These are phyloP conservation scores for Rhizopus microsporus DNA, from an alignment of 371 early-diverging fungal species.

Conservation along the genomic window DNA sequence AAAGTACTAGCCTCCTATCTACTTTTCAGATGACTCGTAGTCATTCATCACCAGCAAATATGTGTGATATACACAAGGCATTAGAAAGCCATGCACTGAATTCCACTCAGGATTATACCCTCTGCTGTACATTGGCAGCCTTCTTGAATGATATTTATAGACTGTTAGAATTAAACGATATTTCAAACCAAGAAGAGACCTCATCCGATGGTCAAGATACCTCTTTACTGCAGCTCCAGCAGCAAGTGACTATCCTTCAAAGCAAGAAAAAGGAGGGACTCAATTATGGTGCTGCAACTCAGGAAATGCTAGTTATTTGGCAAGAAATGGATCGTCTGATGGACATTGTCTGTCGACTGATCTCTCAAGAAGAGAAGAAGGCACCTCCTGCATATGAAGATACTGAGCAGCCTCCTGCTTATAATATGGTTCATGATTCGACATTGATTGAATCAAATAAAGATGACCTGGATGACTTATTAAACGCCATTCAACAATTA, in stretches of 20 bases:
- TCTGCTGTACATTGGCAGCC: slow-evolving; percentile 47
- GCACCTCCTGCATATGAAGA: slow-evolving; percentile 12
- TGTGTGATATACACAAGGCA: slow-evolving; percentile 32
- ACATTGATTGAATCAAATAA: slow-evolving; percentile 7
- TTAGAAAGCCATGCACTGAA: slow-evolving; percentile 24
- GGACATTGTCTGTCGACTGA: slow-evolving; percentile 27
- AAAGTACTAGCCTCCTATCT: slow-evolving; percentile 24
- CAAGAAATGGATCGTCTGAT: slow-evolving; percentile 43
- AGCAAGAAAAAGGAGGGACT: slow-evolving; percentile 4
- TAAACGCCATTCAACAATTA: slow-evolving; percentile 54
- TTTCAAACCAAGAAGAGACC: neutral
- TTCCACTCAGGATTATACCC: slow-evolving; percentile 36
- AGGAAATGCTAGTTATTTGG: slow-evolving; percentile 39
- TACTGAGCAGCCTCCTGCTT: slow-evolving; percentile 9
- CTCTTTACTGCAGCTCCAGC: slow-evolving; percentile 29
- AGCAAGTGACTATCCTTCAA: slow-evolving; percentile 31
- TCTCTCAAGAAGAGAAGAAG: slow-evolving; percentile 4
- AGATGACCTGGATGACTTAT: slow-evolving; percentile 48
- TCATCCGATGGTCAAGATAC: no score
- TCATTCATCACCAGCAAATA: slow-evolving; percentile 34
- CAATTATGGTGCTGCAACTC: slow-evolving; percentile 9
- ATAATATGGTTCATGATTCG: neutral
- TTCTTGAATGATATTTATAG: slow-evolving; percentile 42
- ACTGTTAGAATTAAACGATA: slow-evolving; percentile 31
- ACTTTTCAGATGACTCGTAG: slow-evolving; percentile 30